A percentile compares a stretch with the other conserved stretches of the same genome.
Evolutionary conservation across 2,329 filamentous ascomycete species (phyloP).

Genomic region (Microcyclospora tardicrescens): DNA sequence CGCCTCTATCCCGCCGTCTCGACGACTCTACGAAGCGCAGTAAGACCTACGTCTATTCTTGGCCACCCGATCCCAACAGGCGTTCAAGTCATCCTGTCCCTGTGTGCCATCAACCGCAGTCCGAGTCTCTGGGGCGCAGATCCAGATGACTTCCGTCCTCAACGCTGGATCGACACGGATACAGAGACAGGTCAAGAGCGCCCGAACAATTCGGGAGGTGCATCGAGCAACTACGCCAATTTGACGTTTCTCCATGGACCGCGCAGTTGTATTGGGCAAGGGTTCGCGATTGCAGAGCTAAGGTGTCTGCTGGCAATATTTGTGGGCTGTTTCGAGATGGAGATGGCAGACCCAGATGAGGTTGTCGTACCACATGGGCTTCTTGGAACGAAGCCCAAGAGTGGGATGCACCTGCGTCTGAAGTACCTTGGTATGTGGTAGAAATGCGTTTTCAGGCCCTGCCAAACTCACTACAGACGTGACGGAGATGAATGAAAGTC

Average conservation of each 20-base stretch:
- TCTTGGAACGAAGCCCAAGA: slow-evolving; percentile 10
- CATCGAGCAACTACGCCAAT: slow-evolving; percentile 61
- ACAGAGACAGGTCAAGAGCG: too few species aligned
- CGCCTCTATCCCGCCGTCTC: slow-evolving; percentile 62
- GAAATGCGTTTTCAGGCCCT: too few species aligned
- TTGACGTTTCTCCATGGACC: slow-evolving; percentile 80
- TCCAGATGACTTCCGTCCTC: slow-evolving; percentile 63
- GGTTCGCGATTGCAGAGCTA: slow-evolving; percentile 74
- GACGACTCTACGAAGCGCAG: slow-evolving; percentile 53
- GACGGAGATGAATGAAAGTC: too few species aligned
- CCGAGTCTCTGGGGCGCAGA: slow-evolving; percentile 62
- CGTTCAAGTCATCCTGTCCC: slow-evolving; percentile 53
- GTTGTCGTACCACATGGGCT: slow-evolving; percentile 8
- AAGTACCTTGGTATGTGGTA: background rate
- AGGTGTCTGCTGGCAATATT: slow-evolving; percentile 67
- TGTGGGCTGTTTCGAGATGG: slow-evolving; percentile 57
- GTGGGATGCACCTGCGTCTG: slow-evolving; percentile 5
- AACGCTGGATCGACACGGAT: slow-evolving; percentile 51
- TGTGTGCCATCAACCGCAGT: slow-evolving; percentile 57
- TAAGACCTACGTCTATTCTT: slow-evolving; percentile 50
- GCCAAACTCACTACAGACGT: too few species aligned
- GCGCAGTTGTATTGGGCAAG: slow-evolving; percentile 69
- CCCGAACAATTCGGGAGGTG: slow-evolving; percentile 54
- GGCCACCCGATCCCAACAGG: slow-evolving; percentile 55
- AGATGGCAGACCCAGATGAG: slow-evolving; percentile 9